Evolutionary conservation across 371 early-diverging fungal genomes (phyloP), one percentile per base, ranked within the genome.

Genomic region (Mortierella sp.): DNA sequence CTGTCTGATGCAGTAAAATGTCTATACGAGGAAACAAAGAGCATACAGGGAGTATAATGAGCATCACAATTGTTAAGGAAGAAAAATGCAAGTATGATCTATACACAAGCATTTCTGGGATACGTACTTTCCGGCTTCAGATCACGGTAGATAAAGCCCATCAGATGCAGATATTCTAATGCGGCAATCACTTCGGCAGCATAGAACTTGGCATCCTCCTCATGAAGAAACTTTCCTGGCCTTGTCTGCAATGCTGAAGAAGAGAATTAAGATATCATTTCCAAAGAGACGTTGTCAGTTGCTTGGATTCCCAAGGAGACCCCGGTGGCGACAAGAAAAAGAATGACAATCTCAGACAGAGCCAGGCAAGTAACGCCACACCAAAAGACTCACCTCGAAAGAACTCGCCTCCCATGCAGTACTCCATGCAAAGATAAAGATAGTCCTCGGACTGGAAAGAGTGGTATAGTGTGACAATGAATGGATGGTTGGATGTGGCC

Each of bases 321-420:
- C n/a, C n/a, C n/a, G n/a, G n/a, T n/a, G n/a, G n/a, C n/a, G n/a
- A n/a, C n/a, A 28, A 24, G 32, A 44, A n/a, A 34, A 56, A 44
- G 30, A 55, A 32, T 12, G 6, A 50, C 27, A 48, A 48, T 8
- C 21, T n/a, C 49, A n/a, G n/a, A n/a, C n/a, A n/a, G n/a, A n/a
- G n/a, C n/a, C n/a, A n/a, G n/a, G n/a, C n/a, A n/a, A n/a, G n/a
- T n/a, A n/a, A n/a, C n/a, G n/a, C n/a, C n/a, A n/a, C n/a, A n/a
- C 7, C 54, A 54, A 34, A 27, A 28, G 15, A 7, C 50, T 51
- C 83, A 87, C 90, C 94, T 83, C 95, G 83, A 81, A 95, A 97
- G 73, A 97, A 97, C 87, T 99, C 99, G 59, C 99, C 99, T 51
- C 99, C 99, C 72, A 92, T 86, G 72, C 99, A 98, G 84, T 98